Evolutionary conservation across 768 basidiomycete genomes (phyloP), one percentile per base, ranked within the genome.

Genomic region (Mycena capillaripes): DNA sequence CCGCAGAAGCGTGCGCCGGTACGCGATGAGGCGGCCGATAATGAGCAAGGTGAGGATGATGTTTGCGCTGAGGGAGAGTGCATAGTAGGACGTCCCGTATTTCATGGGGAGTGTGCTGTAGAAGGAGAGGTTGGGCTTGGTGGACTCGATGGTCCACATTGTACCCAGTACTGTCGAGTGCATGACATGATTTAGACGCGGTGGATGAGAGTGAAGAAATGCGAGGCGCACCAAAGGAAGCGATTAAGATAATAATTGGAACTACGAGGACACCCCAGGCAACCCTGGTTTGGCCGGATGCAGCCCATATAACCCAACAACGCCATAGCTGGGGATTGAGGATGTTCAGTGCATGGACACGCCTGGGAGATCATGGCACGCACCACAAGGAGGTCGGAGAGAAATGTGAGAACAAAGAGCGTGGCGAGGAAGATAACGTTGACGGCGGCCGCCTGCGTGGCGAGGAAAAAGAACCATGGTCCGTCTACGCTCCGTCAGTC

Each of bases 291-390:
- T 59, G 56, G 27, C 84, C 85, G 11, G 81, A 82, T 2, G 81
- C 81, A 44, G 79, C 78, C 84, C 86, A 88, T 30, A 87, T 85
- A 17, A 87, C 82, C 81, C 83, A 85, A 72, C 87, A 87, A 23
- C 86, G 79, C 86, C 86, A 87, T 34, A 87, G 76, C 86, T 85
- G 70, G 50, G 21, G 23, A 53, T 29, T 25, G n/a, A n/a, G n/a
- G n/a, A n/a, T n/a, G n/a, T n/a, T n/a, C n/a, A n/a, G n/a, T n/a
- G n/a, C n/a, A n/a, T 27, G 46, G 27, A 36, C 11, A n/a, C n/a
- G n/a, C n/a, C n/a, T n/a, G n/a, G 11, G 4, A 38, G 2, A 38
- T 7, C 8, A 10, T 40, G 27, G 12, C 17, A 69, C 83, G 74
- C 65, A 86, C 86, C 76, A 87, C 82, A 7, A 88, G 81, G 14